Evolutionary conservation across 495 filamentous ascomycete species (phyloP), one percentile per base, ranked within the genome.

Genomic region (Astrocystis sublimbata): DNA sequence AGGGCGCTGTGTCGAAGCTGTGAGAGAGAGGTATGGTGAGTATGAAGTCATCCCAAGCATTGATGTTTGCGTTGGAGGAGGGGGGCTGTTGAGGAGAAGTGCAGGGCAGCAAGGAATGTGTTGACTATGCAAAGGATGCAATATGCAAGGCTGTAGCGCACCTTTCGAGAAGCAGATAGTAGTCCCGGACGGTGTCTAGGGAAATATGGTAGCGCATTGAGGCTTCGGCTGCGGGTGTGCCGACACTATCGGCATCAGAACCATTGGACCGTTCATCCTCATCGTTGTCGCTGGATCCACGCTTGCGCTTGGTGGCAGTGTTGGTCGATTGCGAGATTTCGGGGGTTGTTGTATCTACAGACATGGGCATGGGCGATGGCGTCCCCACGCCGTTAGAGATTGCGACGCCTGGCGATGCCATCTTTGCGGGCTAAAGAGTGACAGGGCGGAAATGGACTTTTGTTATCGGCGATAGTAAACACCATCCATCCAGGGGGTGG

Each of bases 301-400:
- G 83, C 73, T 85, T 85, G 67, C 83, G 79, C 75, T 85, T 85
- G 70, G 75, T 75, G 46, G 79, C 77, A 56, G 71, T 71, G 64
- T 70, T 72, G 68, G 71, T 60, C 19, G 72, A 75, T 35, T 78
- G 76, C 65, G 78, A 76, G 58, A 70, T 68, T 12, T 73, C 66
- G 58, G 30, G n/a, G 41, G 47, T 61, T 42, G 24, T n/a, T n/a
- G 64, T n/a, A 51, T 40, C 57, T 28, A 35, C 28, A 38, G 55
- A 60, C 42, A 60, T 63, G 57, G 65, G 62, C 42, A 60, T 63
- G 57, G 65, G 36, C 30, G 60, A 23, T 41, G 65, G 62, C 66
- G 70, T 35, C 24, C 76, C 60, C 63, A 75, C 67, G 68, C 78
- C 78, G 71, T 80, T 81, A 35, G 73, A 60, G 60, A 71, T 64